Conservation (phyloP, 108 stramenopile species). For the Cyclostephanos invisitatus region DNA sequence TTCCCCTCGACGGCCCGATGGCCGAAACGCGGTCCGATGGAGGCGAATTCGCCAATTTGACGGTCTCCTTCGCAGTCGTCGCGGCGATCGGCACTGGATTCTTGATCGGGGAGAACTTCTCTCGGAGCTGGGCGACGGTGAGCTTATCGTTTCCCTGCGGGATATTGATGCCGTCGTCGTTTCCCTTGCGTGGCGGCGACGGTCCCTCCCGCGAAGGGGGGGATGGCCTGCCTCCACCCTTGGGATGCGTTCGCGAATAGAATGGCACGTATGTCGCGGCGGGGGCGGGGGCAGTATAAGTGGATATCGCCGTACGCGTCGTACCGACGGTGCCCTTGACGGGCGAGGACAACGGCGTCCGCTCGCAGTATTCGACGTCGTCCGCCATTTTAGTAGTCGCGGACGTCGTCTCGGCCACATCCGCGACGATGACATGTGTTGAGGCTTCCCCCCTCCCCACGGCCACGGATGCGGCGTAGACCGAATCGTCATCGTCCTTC, state of each 20-base stretch:
- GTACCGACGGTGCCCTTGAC: not conserved
- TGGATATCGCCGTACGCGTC: not conserved
- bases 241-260: conserved; percentile 10
- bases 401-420: not conserved
- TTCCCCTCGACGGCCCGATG: too few relatives aligned
- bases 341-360: not conserved
- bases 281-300: conserved; percentile 3
- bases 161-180: not conserved
- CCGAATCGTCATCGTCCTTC: not conserved
- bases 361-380: not conserved
- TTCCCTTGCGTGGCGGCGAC: not conserved
- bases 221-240: not conserved
- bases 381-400: too few relatives aligned
- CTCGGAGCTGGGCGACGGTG: conserved; percentile 27
- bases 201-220: not conserved
- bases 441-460: not conserved
- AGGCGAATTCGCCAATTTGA: not conserved
- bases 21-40: not conserved
- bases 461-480: not conserved
- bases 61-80: not conserved
- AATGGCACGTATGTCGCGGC: not conserved
- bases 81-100: not conserved
- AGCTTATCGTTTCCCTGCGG: conserved; percentile 1
- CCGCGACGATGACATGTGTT: not conserved
- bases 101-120: conserved; percentile 34